Conservation (phyloP, 371 early-diverging fungal genomes). For the Nematocida sp. region DNA sequence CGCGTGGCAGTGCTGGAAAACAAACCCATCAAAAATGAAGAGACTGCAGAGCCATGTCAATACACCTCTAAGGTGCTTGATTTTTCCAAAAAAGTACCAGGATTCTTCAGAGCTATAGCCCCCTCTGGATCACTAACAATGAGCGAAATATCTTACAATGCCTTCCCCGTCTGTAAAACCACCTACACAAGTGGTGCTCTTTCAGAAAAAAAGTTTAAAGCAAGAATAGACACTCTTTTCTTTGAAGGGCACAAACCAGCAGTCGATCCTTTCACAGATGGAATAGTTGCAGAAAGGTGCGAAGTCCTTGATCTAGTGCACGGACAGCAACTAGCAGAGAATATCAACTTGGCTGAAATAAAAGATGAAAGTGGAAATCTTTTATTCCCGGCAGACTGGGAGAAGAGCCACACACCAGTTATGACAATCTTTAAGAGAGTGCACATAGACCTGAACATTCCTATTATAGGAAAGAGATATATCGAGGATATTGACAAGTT, state of each 20-base stretch:
- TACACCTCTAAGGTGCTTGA: conserved; percentile 67
- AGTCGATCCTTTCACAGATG: conserved; percentile 35
- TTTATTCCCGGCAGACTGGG: conserved; percentile 35
- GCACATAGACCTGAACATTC: conserved; percentile 65
- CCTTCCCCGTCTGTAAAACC: conserved; percentile 64
- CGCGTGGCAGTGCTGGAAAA: conserved; percentile 60
- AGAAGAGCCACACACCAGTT: conserved; percentile 30
- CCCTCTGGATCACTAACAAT: conserved; percentile 66
- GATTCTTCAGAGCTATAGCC: conserved; percentile 61
- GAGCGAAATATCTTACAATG: conserved; percentile 68
- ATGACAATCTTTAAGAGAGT: conserved; percentile 68
- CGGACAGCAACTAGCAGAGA: conserved; percentile 6
- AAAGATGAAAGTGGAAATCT: conserved; percentile 20
- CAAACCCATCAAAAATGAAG: conserved; percentile 42
- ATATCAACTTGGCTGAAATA: not conserved
- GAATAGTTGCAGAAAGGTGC: conserved; percentile 33
- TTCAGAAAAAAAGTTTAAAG: conserved; percentile 64
- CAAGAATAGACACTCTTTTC: conserved; percentile 59
- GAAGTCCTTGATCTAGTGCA: conserved; percentile 43
- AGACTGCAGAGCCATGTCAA: conserved; percentile 45
- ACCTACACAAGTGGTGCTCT: conserved; percentile 67
- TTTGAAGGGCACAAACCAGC: conserved; percentile 43
- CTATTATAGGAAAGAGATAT: conserved; percentile 64
- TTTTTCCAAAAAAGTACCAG: conserved; percentile 65
- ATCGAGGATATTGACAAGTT: conserved; percentile 61